phyloP scores from a whole-genome alignment of 1,284 basidiomycete genomes.

The Salmacisia buchloeana region DNA sequence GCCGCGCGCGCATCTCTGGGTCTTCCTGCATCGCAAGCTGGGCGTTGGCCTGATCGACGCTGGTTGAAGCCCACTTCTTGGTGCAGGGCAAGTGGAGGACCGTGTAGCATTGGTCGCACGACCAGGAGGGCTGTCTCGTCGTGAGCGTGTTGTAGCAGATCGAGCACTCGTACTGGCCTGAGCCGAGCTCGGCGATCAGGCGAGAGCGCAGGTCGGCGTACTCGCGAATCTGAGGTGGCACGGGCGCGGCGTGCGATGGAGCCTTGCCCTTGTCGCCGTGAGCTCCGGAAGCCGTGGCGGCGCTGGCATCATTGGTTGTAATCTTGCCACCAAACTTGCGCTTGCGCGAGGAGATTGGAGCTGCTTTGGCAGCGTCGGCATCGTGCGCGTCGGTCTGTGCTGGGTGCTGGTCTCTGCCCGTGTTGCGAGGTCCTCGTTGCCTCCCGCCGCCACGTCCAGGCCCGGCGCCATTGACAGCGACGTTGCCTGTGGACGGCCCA shows the following conservation, averaged over 20 bases:
- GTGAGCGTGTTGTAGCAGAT: conserved; percentile 46
- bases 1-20: conserved; percentile 31
- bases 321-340: conserved; percentile 5
- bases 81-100: conserved; percentile 45
- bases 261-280: conserved; percentile 1
- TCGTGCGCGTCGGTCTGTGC: not conserved
- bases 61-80: conserved; percentile 45
- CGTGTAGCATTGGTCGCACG: conserved; percentile 43
- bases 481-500: no score
- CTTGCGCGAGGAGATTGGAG: not conserved
- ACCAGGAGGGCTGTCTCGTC: conserved; percentile 40
- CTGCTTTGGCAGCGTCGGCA: no score
- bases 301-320: not conserved
- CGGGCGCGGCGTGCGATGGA: not conserved
- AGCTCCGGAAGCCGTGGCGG: not conserved
- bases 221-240: conserved; percentile 15
- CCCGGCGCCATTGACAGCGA: no score
- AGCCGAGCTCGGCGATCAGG: conserved; percentile 38
- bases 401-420: not conserved
- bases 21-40: conserved; percentile 49
- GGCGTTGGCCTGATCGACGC: conserved; percentile 43
- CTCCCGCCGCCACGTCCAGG: no score
- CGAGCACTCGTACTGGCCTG: conserved; percentile 44
- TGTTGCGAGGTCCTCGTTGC: not conserved
- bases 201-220: conserved; percentile 43